Evolutionary conservation across 2,329 filamentous ascomycete species (phyloP).

Genomic region (Sarocladium brachiariae): DNA sequence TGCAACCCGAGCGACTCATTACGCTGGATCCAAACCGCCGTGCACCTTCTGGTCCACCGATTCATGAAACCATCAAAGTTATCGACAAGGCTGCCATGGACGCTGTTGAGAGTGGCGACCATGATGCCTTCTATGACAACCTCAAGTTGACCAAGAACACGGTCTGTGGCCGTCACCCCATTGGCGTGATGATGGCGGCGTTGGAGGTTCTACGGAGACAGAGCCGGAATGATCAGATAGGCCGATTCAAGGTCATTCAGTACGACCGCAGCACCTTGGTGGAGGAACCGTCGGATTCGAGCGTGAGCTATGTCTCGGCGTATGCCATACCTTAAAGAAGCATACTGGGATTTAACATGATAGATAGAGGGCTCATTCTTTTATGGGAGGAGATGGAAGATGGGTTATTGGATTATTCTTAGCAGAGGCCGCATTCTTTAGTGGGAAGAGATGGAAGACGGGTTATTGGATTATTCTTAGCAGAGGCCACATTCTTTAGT

Average conservation of each 20-base stretch:
- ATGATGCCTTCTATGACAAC: slow-evolving; percentile 62
- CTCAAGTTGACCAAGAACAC: slow-evolving; percentile 75
- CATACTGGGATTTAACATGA: not conserved
- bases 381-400: not conserved
- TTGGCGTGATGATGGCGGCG: slow-evolving; percentile 86
- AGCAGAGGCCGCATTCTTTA: not conserved
- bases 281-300: slow-evolving; percentile 61
- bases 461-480: too few species aligned
- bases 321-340: slow-evolving; percentile 62
- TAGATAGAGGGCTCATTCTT: not conserved
- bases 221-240: slow-evolving; percentile 11
- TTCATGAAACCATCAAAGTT: slow-evolving; percentile 77
- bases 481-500: too few species aligned
- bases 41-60: slow-evolving; percentile 38
- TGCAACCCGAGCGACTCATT: slow-evolving; percentile 23
- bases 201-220: slow-evolving; percentile 56
- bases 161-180: slow-evolving; percentile 90
- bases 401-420: not conserved
- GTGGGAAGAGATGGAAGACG: not conserved
- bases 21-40: slow-evolving; percentile 22
- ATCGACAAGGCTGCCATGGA: slow-evolving; percentile 80
- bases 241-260: slow-evolving; percentile 69
- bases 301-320: slow-evolving; percentile 91
- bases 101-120: slow-evolving; percentile 70
- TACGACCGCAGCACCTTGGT: slow-evolving; percentile 79